A percentile compares a stretch with the other conserved stretches of the same genome.
phyloP scores from a whole-genome alignment of 805 yeast genomes.

The Candida mattraensis region DNA sequence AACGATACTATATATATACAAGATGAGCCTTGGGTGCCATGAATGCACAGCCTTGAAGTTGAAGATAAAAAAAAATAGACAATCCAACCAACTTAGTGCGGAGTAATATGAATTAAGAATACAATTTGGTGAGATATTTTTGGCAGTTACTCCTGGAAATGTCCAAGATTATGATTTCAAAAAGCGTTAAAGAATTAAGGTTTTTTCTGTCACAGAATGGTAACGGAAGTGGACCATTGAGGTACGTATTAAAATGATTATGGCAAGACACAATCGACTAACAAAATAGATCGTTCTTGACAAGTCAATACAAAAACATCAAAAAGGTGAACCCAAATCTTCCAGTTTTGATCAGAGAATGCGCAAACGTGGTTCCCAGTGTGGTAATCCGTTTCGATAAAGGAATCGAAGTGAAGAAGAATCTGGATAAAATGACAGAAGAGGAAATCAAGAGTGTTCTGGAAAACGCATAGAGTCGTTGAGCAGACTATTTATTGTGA shows the following conservation, averaged over 20 bases:
- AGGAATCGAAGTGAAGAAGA: conserved; percentile 50
- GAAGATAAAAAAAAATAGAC: no score
- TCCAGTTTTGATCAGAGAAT: conserved; percentile 79
- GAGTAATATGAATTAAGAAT: no score
- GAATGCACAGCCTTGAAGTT: no score
- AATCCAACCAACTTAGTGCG: no score
- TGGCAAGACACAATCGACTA: no score
- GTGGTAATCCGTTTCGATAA: conserved; percentile 71
- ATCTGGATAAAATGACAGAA: conserved; percentile 48
- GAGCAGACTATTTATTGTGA: conserved; percentile 9
- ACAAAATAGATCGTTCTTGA: conserved; percentile 51
- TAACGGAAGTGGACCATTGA: conserved; percentile 64
- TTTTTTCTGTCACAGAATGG: conserved; percentile 81
- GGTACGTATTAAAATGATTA: conserved; percentile 33
- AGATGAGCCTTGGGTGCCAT: conserved; percentile 10
- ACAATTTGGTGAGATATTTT: no score
- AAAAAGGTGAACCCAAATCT: conserved; percentile 61
- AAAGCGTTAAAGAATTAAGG: conserved; percentile 72
- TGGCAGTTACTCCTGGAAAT: no score
- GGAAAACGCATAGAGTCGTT: conserved; percentile 10
- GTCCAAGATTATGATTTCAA: conserved; percentile 36
- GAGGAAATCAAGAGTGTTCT: conserved; percentile 42
- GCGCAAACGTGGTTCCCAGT: conserved; percentile 68
- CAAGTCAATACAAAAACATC: conserved; percentile 63
- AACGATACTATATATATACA: conserved; percentile 9